Base-by-base conservation (phyloP, 1,284 basidiomycete species). In the Fomitopsis betulina region DNA sequence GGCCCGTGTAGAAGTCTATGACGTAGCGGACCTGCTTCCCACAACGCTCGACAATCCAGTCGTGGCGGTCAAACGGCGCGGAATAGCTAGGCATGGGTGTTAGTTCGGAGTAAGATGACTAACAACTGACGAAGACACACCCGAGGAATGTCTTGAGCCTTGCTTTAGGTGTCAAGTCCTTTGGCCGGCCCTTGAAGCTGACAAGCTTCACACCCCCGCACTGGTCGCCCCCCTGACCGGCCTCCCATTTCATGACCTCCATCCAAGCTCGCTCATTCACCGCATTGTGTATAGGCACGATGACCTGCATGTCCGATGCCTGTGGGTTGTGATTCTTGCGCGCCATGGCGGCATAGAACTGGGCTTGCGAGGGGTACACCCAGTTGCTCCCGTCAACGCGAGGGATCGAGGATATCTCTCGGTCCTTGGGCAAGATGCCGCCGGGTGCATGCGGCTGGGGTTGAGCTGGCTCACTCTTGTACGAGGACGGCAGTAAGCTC, bases 1-100 rank as follows among this genome's bases (percentile, higher is more conserved):
- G 86, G n/a, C 97, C 96, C 0, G 94, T 91, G 78, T 99, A 99
- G 72, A 98, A 99, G 75, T 99, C 96, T 65, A 99, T 98, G 58
- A 99, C 87, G 76, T 99, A 99, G 61, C 96, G 87, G 68, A 96
- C 80, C 56, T 86, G 86, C 2, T 83, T 84, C 2, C 95, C 95
- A 68, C 93, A 95, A 32, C 97, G 86, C 72, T 98, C 94, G 45
- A 99, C 86, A 45, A 94, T 76, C 97, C 96, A 99, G 73, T 99
- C 96, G 65, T 99, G 96, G 57, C 97, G 82, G 73, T 99, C 97
- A 71, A 99, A 99, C 0, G 96, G 96, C 12, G 91, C 81, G 40
- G 92, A 83, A 73, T 98, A 99, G 3, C 96, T 94, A 67, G 2
- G 37, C 33, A 54, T 6, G 47, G 9, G 59, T 17, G 13, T 17